Conservation (phyloP, 2,329 filamentous ascomycete genomes). For the Paramyrothecium sp. region DNA sequence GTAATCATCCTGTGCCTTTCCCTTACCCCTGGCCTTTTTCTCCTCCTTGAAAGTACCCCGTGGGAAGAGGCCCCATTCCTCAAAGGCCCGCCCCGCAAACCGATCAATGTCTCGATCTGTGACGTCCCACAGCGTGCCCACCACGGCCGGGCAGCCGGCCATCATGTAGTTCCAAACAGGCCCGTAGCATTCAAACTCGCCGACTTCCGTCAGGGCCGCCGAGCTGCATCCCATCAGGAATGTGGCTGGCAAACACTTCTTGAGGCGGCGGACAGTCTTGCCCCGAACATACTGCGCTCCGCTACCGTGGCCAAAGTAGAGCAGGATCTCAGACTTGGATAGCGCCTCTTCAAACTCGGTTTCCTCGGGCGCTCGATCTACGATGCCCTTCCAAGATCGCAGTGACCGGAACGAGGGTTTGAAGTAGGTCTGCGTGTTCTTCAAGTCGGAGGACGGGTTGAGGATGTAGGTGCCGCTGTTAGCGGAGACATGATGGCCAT, state of each 20-base stretch:
- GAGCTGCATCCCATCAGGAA: constrained; percentile 95
- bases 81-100: constrained; percentile 75
- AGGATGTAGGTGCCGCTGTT: constrained; percentile 73
- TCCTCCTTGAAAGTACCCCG: constrained; percentile 41
- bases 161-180: constrained; percentile 91
- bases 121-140: constrained; percentile 96
- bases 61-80: constrained; percentile 78
- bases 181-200: constrained; percentile 87
- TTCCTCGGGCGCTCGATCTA: constrained; percentile 70
- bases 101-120: constrained; percentile 97
- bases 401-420: constrained; percentile 61
- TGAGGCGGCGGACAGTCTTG: constrained; percentile 75
- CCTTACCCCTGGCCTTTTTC: constrained; percentile 23
- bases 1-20: constrained; percentile 19
- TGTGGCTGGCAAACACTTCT: constrained; percentile 71
- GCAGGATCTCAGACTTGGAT: constrained; percentile 64
- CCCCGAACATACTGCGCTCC: constrained; percentile 92
- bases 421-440: constrained; percentile 75
- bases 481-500: constrained; percentile 55
- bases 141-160: constrained; percentile 79
- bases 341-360: constrained; percentile 72
- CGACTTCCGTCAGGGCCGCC: constrained; percentile 72
- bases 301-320: constrained; percentile 96
- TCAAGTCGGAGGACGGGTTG: constrained; percentile 84
- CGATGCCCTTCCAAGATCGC: constrained; percentile 69